Percentiles rank a stretch among this genome's conserved stretches.
Evolutionary conservation across 2,329 filamentous ascomycete genomes (phyloP).

Genomic region (Nemania sp.): DNA sequence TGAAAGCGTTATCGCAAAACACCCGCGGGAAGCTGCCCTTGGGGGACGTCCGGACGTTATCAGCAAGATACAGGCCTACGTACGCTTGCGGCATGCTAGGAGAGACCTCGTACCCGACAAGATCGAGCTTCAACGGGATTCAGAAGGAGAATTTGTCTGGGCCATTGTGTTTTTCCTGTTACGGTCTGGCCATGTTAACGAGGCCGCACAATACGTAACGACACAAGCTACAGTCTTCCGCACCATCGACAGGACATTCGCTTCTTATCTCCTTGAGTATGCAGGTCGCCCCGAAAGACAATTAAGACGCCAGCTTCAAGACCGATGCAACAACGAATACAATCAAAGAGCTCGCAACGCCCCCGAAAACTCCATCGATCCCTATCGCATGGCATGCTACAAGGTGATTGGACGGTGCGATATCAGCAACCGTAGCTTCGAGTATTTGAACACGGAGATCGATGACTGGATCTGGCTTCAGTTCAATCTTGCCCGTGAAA

Average conservation of each 20-base stretch:
- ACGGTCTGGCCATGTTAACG: conserved; percentile 83
- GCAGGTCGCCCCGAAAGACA: conserved; percentile 80
- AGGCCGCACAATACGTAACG: conserved; percentile 88
- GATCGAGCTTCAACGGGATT: conserved; percentile 77
- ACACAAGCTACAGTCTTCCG: conserved; percentile 84
- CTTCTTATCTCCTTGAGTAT: conserved; percentile 87
- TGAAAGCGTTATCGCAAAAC: conserved; percentile 81
- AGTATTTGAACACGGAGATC: conserved; percentile 72
- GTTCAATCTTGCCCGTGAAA: conserved; percentile 75
- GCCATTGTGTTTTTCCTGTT: conserved; percentile 93
- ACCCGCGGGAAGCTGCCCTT: conserved; percentile 87
- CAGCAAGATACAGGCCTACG: conserved; percentile 93
- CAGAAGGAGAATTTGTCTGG: conserved; percentile 90
- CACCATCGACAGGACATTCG: conserved; percentile 90
- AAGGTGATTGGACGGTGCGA: conserved; percentile 91
- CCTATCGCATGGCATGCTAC: conserved; percentile 97
- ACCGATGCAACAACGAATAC: conserved; percentile 91
- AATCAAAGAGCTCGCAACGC: conserved; percentile 85
- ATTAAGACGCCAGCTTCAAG: conserved; percentile 81
- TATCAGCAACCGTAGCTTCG: conserved; percentile 72
- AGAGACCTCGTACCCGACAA: conserved; percentile 89
- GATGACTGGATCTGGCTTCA: conserved; percentile 80
- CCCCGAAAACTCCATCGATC: conserved; percentile 88
- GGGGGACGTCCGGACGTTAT: conserved; percentile 89
- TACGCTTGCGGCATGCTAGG: conserved; percentile 80